Evolutionary conservation across 495 filamentous ascomycete species (phyloP).

Genomic region (Annulohypoxylon moriforme): DNA sequence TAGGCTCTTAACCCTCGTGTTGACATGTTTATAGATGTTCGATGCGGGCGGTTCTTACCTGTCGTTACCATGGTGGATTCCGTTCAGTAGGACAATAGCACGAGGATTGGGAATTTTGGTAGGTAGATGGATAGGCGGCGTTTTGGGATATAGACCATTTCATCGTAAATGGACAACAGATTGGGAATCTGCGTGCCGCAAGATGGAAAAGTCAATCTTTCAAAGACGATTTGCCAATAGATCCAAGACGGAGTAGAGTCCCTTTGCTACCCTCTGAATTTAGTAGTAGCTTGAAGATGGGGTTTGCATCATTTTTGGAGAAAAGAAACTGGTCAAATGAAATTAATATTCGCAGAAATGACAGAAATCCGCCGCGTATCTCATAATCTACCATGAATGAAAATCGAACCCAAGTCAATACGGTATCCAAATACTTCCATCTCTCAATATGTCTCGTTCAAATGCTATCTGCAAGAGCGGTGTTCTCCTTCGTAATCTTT

Average conservation of each 20-base stretch:
- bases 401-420: neutral
- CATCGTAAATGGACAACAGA: slow-evolving; percentile 63
- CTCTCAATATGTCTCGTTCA: neutral
- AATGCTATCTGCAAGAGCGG: slow-evolving; percentile 21
- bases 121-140: slow-evolving; percentile 62
- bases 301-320: neutral
- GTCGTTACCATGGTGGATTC: slow-evolving; percentile 59
- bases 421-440: neutral
- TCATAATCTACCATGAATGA: slow-evolving; percentile 1
- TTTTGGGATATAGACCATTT: slow-evolving; percentile 66
- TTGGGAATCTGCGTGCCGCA: slow-evolving; percentile 59
- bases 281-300: neutral
- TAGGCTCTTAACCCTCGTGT: neutral
- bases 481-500: slow-evolving; percentile 42
- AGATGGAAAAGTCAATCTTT: slow-evolving; percentile 57
- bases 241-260: slow-evolving; percentile 28
- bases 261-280: neutral
- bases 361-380: neutral
- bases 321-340: neutral
- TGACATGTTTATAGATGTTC: slow-evolving; percentile 51
- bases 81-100: slow-evolving; percentile 53
- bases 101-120: slow-evolving; percentile 56
- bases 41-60: slow-evolving; percentile 63
- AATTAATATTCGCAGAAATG: neutral
- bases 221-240: slow-evolving; percentile 50